Conservation (phyloP, 2,329 filamentous ascomycete genomes). For the Zymoseptoria brevis region DNA sequence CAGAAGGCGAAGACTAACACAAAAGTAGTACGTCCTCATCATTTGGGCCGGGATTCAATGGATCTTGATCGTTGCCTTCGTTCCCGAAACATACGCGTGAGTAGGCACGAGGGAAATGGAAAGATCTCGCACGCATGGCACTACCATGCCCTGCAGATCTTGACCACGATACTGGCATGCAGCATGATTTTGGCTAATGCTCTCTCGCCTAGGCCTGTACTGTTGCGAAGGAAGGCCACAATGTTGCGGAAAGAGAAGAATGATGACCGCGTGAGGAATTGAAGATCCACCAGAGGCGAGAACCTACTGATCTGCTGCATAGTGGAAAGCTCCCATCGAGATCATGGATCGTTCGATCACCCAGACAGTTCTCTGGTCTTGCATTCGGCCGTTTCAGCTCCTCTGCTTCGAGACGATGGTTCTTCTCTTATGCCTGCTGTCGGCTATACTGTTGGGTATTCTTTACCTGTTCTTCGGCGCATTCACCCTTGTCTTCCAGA, state of each 20-base stretch:
- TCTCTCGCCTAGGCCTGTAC: slow-evolving; percentile 38
- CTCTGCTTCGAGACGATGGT: slow-evolving; percentile 65
- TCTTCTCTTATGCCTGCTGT: slow-evolving; percentile 70
- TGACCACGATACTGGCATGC: neutral
- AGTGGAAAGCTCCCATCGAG: slow-evolving; percentile 72
- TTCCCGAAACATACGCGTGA: slow-evolving; percentile 72
- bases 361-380: slow-evolving; percentile 43
- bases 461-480: slow-evolving; percentile 88
- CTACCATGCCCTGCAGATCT: too few species aligned
- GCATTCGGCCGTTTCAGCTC: slow-evolving; percentile 65
- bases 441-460: slow-evolving; percentile 77
- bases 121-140: neutral
- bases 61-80: slow-evolving; percentile 57
- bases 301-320: neutral
- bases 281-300: neutral
- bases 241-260: slow-evolving; percentile 64
- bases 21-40: slow-evolving; percentile 59
- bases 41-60: slow-evolving; percentile 70
- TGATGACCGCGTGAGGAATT: slow-evolving; percentile 39
- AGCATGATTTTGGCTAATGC: neutral
- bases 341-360: slow-evolving; percentile 59
- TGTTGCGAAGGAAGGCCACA: slow-evolving; percentile 65
- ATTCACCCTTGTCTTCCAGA: slow-evolving; percentile 70
- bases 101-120: neutral
- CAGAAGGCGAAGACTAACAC: neutral